A percentile compares a stretch with the other conserved stretches of the same genome.
Conservation (phyloP, 495 filamentous ascomycete genomes). For the Aspergillus hancockii region DNA sequence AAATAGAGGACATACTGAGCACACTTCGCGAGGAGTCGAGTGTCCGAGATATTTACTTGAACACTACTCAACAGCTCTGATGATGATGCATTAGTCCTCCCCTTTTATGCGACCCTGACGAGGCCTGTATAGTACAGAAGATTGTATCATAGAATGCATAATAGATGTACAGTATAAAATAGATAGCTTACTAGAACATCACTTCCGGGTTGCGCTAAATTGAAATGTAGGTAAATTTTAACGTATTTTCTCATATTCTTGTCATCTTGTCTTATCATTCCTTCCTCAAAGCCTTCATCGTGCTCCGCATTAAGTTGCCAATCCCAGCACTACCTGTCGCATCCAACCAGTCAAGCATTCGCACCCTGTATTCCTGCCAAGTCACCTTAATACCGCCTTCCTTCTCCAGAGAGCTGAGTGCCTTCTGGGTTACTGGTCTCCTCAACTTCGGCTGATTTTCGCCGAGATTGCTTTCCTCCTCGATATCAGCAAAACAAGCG, state of each 20-base stretch:
- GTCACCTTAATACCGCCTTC: conserved; percentile 68
- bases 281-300: conserved; percentile 70
- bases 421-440: conserved; percentile 75
- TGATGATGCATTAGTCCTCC: background rate
- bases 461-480: conserved; percentile 59
- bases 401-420: conserved; percentile 59
- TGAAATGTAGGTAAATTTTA: background rate
- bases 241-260: background rate
- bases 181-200: background rate
- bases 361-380: conserved; percentile 74
- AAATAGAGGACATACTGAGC: conserved; percentile 46
- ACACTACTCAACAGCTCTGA: conserved; percentile 43
- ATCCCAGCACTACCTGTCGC: conserved; percentile 65
- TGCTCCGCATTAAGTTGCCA: conserved; percentile 74
- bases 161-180: conserved; percentile 2
- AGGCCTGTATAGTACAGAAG: conserved; percentile 15
- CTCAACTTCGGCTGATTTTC: conserved; percentile 57
- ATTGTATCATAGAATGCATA: conserved; percentile 16
- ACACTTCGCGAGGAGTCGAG: conserved; percentile 58
- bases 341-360: conserved; percentile 73
- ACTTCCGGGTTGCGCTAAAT: background rate
- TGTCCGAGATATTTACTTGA: conserved; percentile 69
- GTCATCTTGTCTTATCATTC: conserved; percentile 22
- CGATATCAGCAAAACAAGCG: conserved; percentile 59
- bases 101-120: background rate